A percentile compares a stretch with the other conserved stretches of the same genome.
phyloP scores from a whole-genome alignment of 176 grass and related monocot genomes.

The Otatea glauca region DNA sequence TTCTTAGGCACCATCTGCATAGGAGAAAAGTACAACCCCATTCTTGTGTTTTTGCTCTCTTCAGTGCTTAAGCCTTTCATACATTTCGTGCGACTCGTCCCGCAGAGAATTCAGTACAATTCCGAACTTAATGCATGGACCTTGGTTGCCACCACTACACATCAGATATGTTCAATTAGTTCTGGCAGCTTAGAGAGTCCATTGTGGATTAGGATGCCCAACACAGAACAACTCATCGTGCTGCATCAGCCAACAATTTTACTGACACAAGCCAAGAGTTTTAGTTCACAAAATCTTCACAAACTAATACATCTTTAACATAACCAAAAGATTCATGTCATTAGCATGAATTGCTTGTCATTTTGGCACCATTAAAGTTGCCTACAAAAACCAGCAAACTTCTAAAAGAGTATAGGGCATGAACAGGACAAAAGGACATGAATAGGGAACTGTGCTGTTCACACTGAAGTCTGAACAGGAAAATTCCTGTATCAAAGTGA shows the following conservation, averaged over 20 bases:
- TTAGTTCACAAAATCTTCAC: conserved; percentile 10
- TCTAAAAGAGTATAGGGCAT: background rate
- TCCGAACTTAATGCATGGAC: conserved; percentile 8
- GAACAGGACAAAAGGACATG: conserved; percentile 12
- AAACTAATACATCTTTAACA: background rate
- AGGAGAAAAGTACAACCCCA: conserved; percentile 12
- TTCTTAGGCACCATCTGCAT: conserved; percentile 38
- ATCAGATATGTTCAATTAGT: background rate
- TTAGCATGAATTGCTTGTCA: background rate
- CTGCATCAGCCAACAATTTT: conserved; percentile 21
- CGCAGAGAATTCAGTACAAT: conserved; percentile 12
- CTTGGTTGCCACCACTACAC: conserved; percentile 18
- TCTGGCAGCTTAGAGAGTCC: background rate
- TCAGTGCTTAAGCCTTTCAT: conserved; percentile 31
- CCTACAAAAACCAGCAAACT: conserved; percentile 5
- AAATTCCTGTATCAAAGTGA: conserved; percentile 24
- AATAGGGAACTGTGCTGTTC: conserved; percentile 17
- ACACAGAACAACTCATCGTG: conserved; percentile 17
- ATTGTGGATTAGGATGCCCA: conserved; percentile 31
- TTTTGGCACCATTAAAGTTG: conserved; percentile 32
- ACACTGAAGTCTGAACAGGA: background rate
- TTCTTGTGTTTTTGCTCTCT: conserved; percentile 9
- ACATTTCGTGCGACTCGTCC: conserved; percentile 15
- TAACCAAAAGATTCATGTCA: background rate
- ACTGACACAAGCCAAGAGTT: background rate